Evolutionary conservation across 73 alveolate genomes (phyloP), one percentile per base, ranked within the genome.

Genomic region (Blepharisma japonicum): DNA sequence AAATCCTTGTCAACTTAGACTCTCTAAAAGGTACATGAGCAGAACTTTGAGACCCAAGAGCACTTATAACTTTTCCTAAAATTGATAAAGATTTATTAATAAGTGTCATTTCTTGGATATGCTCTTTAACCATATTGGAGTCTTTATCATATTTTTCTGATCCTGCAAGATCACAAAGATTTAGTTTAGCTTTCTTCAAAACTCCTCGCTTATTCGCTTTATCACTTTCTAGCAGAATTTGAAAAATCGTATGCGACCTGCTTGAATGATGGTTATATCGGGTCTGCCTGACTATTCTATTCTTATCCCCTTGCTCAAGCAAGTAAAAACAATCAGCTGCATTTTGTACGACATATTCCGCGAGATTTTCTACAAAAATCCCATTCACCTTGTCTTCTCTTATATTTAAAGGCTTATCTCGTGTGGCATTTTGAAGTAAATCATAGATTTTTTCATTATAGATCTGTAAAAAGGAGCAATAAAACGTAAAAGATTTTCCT

Each of bases 111-210:
- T 94, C 99, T 45, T 76, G 78, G 53, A 94, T 56, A 55, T 94
- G 97, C 25, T 81, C 86, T 7, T 81, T 82, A 39, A 81, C 77
- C 92, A 92, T 82, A 6, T 68, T 86, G 21, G 91, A 96, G 27
- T 88, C 93, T 87, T 89, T 91, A 71, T 91, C 86, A 27, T 87
- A 84, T 79, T 94, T 80, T 71, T 96, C 99, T 71, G 97, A 85
- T 11, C 99, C 99, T 9, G 99, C 99, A 71, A 96, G 85, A 88
- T 96, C 99, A 0, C 96, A 98, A 42, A 96, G 81, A 74, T 95
- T 87, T 68, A 96, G 90, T 81, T 96, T 96, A 25, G 97, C 85
- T 38, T 77, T 78, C 42, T 87, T 84, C 9, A 83, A 74, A 68
- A 86, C 93, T 71, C 96, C 98, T 27, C 86, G 90, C 38, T 90